Evolutionary conservation across 306 rosid genomes (phyloP), one percentile per base, ranked within the genome.

Genomic region (Vigna hirtella): DNA sequence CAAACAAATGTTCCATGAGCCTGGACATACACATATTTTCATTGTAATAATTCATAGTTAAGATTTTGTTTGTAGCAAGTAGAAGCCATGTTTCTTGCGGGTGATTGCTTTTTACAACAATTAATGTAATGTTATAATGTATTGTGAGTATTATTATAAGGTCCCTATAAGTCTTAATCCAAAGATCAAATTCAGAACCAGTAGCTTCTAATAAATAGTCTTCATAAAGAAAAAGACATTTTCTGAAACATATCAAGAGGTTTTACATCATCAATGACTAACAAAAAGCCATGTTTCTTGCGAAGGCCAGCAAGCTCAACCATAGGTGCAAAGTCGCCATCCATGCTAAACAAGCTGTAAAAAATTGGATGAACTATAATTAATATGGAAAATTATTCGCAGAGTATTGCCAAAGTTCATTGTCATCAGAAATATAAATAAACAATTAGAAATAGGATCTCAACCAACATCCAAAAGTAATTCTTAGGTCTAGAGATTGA

Each of bases 261-360:
- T 73, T 93, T 86, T 87, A 91, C 98, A 88, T 95, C 98, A 72
- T 95, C 98, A 74, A 95, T 83, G 77, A 89, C 93, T 66, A 95
- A 86, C 91, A 95, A 84, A 83, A 91, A 95, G 1, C 78, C 87
- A 84, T 93, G 90, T 81, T 88, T 87, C 83, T 85, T 86, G 49
- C 98, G 92, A 51, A 95, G 93, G 34, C 79, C 85, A 74, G 83
- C 97, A 63, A 95, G 97, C 77, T 89, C 93, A 28, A 47, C 73
- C 91, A 95, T 82, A 28, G 98, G 98, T 43, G 98, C 97, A 77
- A 83, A 91, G 88, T 95, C 98, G 50, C 98, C 97, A 73, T 95
- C 98, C 98, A 95, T 95, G 86, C 98, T 95, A 87, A 95, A 95
- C 89, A 95, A 87, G 90, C 98, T 95, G 93, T 77, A 74, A 77